Base-by-base conservation (phyloP, 2,329 filamentous ascomycete species). In the Cordyceps fumosorosea region DNA sequence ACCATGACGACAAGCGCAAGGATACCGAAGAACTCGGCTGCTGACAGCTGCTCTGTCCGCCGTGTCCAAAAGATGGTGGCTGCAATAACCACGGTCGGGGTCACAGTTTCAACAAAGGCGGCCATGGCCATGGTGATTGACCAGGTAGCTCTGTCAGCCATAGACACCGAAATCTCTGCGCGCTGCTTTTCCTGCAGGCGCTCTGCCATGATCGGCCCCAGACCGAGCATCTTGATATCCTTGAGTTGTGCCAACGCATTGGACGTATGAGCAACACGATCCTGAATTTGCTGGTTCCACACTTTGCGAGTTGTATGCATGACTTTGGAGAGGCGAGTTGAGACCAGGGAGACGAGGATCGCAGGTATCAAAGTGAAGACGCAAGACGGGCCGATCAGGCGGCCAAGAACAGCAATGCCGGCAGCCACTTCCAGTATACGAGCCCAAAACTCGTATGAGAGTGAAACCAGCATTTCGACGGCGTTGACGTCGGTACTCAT, bases 151-250 rank as follows among this genome's bases (percentile, higher is more conserved):
- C 34, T 37, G 34, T 37, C 34, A 2, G 34, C 34, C 34, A 37
- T 37, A 16, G 57, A n/a, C 6, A 24, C 18, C 3, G 8, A 6
- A 24, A 22, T 52, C 11, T 60, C 57, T 6, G 5, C 34, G 7
- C 52, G 48, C 14, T 40, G 42, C 12, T 20, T 22, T 11, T 52
- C 11, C 12, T 60, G 57, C 20, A 60, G 16, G 10, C 52, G 22
- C 11, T 14, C 11, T 8, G 47, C 47, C 7, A 53, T 3, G 5
- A 16, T 4, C 12, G 57, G 48, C 0, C 10, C 47, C 5, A 60
- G 48, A 1, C 57, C 57, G 6, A 52, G 18, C 57, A 60, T 60
- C 24, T 53, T 60, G 47, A 60, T 52, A 16, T 52, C 48, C n/a
- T 44, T 53, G 32, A 20, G n/a, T 12, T 60, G 57, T 4, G 47